Evolutionary conservation across 768 basidiomycete genomes (phyloP).

Genomic region (Porphyrellus cyaneotinctus): DNA sequence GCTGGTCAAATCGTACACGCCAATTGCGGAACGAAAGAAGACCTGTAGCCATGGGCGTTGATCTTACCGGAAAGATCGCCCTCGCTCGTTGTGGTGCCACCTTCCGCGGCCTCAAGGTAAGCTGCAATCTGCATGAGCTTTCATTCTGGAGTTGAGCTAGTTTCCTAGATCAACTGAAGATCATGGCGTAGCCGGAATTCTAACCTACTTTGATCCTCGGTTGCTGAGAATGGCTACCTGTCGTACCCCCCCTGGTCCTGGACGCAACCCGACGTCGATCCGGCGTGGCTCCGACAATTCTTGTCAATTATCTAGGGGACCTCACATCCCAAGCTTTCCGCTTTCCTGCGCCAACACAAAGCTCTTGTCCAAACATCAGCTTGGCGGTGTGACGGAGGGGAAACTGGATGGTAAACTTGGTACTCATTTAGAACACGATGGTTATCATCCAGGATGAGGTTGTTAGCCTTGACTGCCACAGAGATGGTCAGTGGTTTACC

Average conservation of each 20-base stretch:
- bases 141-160: conserved; percentile 6
- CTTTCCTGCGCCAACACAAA: conserved; percentile 84
- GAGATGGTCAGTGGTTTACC: conserved; percentile 58
- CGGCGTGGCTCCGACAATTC: conserved; percentile 79
- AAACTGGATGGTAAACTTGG: conserved; percentile 50
- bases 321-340: conserved; percentile 77
- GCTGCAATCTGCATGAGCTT: conserved; percentile 3
- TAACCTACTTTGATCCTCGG: conserved; percentile 87
- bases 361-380: conserved; percentile 55
- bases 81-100: conserved; percentile 71
- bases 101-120: conserved; percentile 84
- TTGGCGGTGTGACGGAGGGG: conserved; percentile 38
- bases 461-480: conserved; percentile 80
- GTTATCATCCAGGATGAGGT: conserved; percentile 84
- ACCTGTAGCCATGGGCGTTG: conserved; percentile 60
- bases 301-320: conserved; percentile 69
- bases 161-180: conserved; percentile 72
- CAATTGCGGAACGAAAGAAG: conserved; percentile 73
- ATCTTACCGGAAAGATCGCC: conserved; percentile 75
- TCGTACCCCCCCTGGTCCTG: conserved; percentile 77
- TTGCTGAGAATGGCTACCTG: conserved; percentile 68
- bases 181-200: conserved; percentile 67
- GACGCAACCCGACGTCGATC: conserved; percentile 76
- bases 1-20: conserved; percentile 75
- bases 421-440: conserved; percentile 88